Base-by-base conservation (phyloP, 2,329 filamentous ascomycete species). In the Colletotrichum sp. region DNA sequence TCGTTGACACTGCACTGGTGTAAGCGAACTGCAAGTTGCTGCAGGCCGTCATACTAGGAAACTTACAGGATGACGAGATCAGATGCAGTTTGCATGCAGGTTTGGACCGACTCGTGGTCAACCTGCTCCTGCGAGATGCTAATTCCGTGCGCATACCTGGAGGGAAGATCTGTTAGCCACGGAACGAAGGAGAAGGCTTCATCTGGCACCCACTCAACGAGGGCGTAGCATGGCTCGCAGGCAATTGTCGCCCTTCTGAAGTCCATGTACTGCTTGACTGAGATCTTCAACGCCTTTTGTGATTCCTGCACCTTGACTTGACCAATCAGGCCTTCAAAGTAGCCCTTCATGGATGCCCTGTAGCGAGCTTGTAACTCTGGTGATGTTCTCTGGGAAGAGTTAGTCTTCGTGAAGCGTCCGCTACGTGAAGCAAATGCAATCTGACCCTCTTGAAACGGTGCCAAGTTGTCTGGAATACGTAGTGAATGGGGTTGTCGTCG, bases 231-330 rank as follows among this genome's bases (percentile, higher is more conserved):
- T 15, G 63, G 63, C 36, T 66, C 63, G 36, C 36, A 49, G 16
- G 25, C 63, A 25, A 66, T 66, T 13, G 63, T 66, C 49, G 63
- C 63, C 19, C 63, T 52, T 32, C 63, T 32, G 63, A 66, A 66
- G 63, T 66, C 63, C 63, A 66, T 66, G 63, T 66, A 66, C 27
- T 66, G 36, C 5, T 66, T n/a, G 12, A 66, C 63, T 30, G 63
- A 49, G 5, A 66, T 27, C 29, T 52, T 66, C 63, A 66, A 39
- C 9, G 63, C 63, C 39, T 49, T 49, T 22, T 66, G 63, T 8
- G 39, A 66, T n/a, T 49, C 22, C n/a, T 66, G 63, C 11, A 66
- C 63, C 19, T 66, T 66, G 36, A 66, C 63, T 52, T 66, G 63
- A 9, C 63, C 63, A n/a, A 66, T 66, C 9, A 66, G 29, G 39